Evolutionary conservation across 768 basidiomycete genomes (phyloP).

Genomic region (Mycena rosella): DNA sequence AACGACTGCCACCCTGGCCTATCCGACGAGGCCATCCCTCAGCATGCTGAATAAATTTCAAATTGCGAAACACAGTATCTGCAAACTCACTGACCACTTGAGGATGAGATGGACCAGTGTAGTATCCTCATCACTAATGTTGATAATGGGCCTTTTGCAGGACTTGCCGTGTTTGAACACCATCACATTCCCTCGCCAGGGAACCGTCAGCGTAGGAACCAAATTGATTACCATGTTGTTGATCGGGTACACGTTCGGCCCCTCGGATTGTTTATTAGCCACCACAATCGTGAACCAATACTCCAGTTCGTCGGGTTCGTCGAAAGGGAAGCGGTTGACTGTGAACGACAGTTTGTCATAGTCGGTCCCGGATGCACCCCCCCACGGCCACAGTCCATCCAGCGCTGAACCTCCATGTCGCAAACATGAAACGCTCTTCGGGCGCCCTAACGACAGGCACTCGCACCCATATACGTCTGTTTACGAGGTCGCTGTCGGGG

Average conservation of each 20-base stretch:
- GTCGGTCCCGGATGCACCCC: neutral
- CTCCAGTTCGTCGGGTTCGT: neutral
- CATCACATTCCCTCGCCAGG: neutral
- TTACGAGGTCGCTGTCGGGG: neutral
- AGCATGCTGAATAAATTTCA: neutral
- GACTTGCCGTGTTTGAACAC: conserved; percentile 4
- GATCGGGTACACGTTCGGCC: neutral
- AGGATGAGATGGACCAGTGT: neutral
- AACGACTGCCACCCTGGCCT: neutral
- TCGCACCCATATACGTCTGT: neutral
- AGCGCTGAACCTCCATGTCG: neutral
- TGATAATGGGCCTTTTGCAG: neutral
- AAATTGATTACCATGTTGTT: neutral
- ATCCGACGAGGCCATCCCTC: neutral
- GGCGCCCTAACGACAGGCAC: neutral
- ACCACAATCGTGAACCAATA: neutral
- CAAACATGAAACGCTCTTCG: neutral
- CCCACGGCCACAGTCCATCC: neutral
- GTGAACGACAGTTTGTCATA: too few species aligned
- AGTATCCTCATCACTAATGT: neutral
- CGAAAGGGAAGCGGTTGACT: neutral
- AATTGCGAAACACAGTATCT: neutral
- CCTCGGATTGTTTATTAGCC: neutral
- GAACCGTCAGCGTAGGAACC: neutral
- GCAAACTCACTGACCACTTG: neutral